These are phyloP conservation scores for Erodium trifolium DNA, from an alignment of 441 rosid genomes.

Conservation along the genomic window DNA sequence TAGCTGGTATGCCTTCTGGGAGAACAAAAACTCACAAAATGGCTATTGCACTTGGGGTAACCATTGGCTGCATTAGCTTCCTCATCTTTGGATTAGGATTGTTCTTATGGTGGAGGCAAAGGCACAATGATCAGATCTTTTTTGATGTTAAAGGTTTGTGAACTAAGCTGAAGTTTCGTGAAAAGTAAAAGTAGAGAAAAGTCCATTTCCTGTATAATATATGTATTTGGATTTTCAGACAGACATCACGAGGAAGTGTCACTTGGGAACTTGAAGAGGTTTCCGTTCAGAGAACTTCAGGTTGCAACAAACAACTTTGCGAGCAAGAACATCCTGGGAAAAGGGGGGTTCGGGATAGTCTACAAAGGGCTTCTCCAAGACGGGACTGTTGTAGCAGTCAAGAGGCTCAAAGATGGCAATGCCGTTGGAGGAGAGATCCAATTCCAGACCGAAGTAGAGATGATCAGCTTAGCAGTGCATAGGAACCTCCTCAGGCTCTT, in stretches of 20 bases:
- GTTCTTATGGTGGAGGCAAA: constrained; percentile 78
- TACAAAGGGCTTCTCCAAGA: constrained; percentile 77
- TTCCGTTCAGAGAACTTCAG: constrained; percentile 72
- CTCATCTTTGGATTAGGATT: constrained; percentile 58
- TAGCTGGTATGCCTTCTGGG: constrained; percentile 34
- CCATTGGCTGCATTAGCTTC: constrained; percentile 51
- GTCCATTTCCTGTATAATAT: not conserved
- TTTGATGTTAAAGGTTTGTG: constrained; percentile 77
- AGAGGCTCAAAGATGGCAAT: constrained; percentile 83
- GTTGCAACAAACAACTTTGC: constrained; percentile 70
- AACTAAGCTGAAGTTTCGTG: not conserved
- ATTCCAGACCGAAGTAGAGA: constrained; percentile 93
- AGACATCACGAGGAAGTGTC: constrained; percentile 61
- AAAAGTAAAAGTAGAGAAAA: no score
- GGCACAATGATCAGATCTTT: constrained; percentile 53
- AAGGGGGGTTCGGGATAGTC: constrained; percentile 89
- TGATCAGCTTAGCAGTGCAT: constrained; percentile 95
- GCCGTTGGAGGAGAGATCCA: constrained; percentile 84
- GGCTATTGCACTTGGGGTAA: constrained; percentile 65
- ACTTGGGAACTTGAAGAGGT: constrained; percentile 78
- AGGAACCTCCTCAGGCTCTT: constrained; percentile 78
- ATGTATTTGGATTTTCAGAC: constrained; percentile 29
- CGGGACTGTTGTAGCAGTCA: constrained; percentile 74
- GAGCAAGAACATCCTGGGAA: constrained; percentile 70
- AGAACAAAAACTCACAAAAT: constrained; percentile 53